These are phyloP conservation scores for Hypoxylon sp. DNA, from an alignment of 2,329 filamentous ascomycete species.

Conservation along the genomic window DNA sequence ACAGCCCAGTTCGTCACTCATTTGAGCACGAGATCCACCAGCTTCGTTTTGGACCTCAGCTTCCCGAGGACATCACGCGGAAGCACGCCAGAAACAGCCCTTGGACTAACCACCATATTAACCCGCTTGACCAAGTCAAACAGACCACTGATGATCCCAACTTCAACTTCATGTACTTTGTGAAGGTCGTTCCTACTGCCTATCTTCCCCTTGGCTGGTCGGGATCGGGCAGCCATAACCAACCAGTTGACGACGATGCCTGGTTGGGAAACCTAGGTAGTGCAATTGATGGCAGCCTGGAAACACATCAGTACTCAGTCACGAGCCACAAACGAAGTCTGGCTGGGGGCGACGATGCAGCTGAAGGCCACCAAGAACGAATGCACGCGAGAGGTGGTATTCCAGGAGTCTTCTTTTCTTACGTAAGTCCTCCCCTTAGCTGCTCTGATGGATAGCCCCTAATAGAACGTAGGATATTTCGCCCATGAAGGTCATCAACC, in stretches of 20 bases:
- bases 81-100: slow-evolving; percentile 68
- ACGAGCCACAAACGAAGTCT: slow-evolving; percentile 96
- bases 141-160: slow-evolving; percentile 86
- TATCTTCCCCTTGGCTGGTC: slow-evolving; percentile 92
- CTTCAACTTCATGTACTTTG: slow-evolving; percentile 99
- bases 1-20: slow-evolving; percentile 81
- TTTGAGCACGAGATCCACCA: slow-evolving; percentile 92
- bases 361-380: slow-evolving; percentile 92
- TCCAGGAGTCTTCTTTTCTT: slow-evolving; percentile 98
- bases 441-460: slow-evolving; percentile 38
- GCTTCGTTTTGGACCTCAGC: slow-evolving; percentile 91
- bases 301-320: slow-evolving; percentile 98
- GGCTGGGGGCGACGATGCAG: slow-evolving; percentile 83
- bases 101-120: slow-evolving; percentile 92
- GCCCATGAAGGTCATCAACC: slow-evolving; percentile 99
- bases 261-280: slow-evolving; percentile 79
- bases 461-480: slow-evolving; percentile 82
- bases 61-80: slow-evolving; percentile 78
- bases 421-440: slow-evolving; percentile 72
- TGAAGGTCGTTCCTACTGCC: slow-evolving; percentile 97
- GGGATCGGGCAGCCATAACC: slow-evolving; percentile 59
- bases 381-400: slow-evolving; percentile 92
- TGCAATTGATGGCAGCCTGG: slow-evolving; percentile 82
- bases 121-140: slow-evolving; percentile 86
- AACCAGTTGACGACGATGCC: slow-evolving; percentile 64